Base-by-base conservation (phyloP, 306 rosid genomes). In the Inga laurina region DNA sequence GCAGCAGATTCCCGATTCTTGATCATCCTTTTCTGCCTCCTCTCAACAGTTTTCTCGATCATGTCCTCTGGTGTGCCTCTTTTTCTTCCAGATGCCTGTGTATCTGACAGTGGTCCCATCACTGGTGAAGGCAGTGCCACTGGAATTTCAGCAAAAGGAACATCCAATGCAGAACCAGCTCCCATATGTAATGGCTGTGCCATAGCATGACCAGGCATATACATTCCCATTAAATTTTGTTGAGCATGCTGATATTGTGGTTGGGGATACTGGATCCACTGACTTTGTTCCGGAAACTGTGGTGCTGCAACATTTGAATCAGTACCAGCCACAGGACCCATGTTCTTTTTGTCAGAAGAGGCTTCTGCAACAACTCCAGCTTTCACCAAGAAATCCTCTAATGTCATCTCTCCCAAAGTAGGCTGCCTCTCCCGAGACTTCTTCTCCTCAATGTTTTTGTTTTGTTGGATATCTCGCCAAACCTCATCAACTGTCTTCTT, bases 1-100 rank as follows among this genome's bases (percentile, higher is more conserved):
- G 99, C 98, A 68, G 99, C 99, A 74, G 99, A 95, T 88, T 93
- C 99, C 46, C 99, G 90, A 74, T 95, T 95, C 91, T 95, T 95
- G 75, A 95, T 96, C 99, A 96, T 96, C 82, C 99, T 85, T 82
- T 96, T 96, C 75, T 96, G 99, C 88, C 96, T 89, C 84, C 94
- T 88, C 84, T 96, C 99, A 8, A 93, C 97, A 14, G 96, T 93
- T 87, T 82, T 96, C 89, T 90, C 98, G 2, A 91, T 84, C 61
- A 90, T 81, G 62, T 93, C 93, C 49, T 87, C 98, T 0, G 94
- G 86, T 1, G 86, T 61, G 76, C 93, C 90, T 79, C 99, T 87
- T 88, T 96, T 96, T 82, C 97, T 87, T 22, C 92, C 92, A 75
- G 88, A 78, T 35, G 85, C 85, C 79, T 83, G 91, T 37, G 91